These are phyloP conservation scores for Auricularia heimuer DNA, from an alignment of 768 basidiomycete genomes.

Conservation along the genomic window DNA sequence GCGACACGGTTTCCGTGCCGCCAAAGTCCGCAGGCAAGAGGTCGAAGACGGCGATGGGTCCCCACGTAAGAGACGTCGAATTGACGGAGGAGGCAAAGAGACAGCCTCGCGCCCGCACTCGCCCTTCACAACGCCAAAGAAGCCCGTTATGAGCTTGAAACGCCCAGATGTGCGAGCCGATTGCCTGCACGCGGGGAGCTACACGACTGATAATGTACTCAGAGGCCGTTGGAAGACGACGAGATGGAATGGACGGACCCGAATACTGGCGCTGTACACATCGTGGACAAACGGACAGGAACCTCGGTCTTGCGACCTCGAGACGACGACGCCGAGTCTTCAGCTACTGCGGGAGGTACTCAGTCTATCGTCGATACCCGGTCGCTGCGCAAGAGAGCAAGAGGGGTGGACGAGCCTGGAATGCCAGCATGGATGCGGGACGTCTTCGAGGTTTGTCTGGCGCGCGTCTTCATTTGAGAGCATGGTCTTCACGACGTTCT, in stretches of 20 bases:
- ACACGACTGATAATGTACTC: too few relatives aligned
- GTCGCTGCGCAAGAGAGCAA: slow-evolving; percentile 7
- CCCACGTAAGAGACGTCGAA: slow-evolving; percentile 39
- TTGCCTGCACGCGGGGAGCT: too few relatives aligned
- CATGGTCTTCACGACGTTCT: too few relatives aligned
- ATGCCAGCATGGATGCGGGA: slow-evolving; percentile 56
- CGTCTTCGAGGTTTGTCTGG: slow-evolving; percentile 40
- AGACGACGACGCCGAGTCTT: background rate
- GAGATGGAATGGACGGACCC: slow-evolving; percentile 54
- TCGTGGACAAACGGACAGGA: slow-evolving; percentile 60
- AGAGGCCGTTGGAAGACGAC: slow-evolving; percentile 8
- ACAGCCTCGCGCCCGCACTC: background rate
- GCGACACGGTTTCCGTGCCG: slow-evolving; percentile 47
- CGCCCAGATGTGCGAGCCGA: too few relatives aligned
- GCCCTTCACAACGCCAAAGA: background rate
- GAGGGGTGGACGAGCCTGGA: slow-evolving; percentile 7
- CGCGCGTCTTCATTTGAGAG: too few relatives aligned
- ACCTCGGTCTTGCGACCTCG: slow-evolving; percentile 32
- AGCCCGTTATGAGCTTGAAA: too few relatives aligned
- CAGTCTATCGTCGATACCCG: slow-evolving; percentile 6
- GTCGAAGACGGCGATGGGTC: slow-evolving; percentile 15
- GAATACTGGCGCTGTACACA: slow-evolving; percentile 44
- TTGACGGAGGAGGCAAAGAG: background rate
- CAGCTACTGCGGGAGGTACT: background rate
- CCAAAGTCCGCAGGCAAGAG: slow-evolving; percentile 8